phyloP scores from a whole-genome alignment of 257 asterid genomes.

The Solanum okadae region DNA sequence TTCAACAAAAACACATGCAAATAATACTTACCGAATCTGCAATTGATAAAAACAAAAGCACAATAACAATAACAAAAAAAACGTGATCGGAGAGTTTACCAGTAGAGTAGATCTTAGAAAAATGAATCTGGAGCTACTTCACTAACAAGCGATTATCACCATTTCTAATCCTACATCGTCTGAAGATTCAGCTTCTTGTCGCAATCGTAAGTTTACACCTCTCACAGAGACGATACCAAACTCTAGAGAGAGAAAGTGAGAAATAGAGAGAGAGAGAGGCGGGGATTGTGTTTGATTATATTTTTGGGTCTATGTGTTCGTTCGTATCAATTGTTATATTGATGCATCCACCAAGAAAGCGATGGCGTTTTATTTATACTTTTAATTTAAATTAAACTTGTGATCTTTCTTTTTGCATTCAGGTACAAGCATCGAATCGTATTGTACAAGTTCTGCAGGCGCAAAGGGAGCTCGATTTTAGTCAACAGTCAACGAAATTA shows the following conservation, averaged over 20 bases:
- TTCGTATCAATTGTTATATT: background rate
- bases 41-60: background rate
- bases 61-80: background rate
- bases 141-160: conserved; percentile 13
- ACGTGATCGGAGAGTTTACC: conserved; percentile 44
- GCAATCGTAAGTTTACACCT: background rate
- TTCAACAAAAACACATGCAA: background rate
- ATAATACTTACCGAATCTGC: background rate
- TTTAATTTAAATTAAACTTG: background rate
- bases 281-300: conserved; percentile 42
- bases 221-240: conserved; percentile 4
- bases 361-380: conserved; percentile 7
- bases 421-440: background rate
- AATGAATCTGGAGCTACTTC: conserved; percentile 25
- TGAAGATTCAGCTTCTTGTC: conserved; percentile 14
- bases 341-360: conserved; percentile 7
- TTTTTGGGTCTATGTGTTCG: background rate
- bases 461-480: background rate
- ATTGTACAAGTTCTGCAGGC: background rate
- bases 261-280: conserved; percentile 19
- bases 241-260: conserved; percentile 1
- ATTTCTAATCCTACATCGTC: conserved; percentile 33
- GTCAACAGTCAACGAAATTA: background rate
- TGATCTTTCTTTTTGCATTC: background rate
- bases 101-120: conserved; percentile 51